phyloP scores from a whole-genome alignment of 176 grass and related monocot species.

The Aechmea fasciata region DNA sequence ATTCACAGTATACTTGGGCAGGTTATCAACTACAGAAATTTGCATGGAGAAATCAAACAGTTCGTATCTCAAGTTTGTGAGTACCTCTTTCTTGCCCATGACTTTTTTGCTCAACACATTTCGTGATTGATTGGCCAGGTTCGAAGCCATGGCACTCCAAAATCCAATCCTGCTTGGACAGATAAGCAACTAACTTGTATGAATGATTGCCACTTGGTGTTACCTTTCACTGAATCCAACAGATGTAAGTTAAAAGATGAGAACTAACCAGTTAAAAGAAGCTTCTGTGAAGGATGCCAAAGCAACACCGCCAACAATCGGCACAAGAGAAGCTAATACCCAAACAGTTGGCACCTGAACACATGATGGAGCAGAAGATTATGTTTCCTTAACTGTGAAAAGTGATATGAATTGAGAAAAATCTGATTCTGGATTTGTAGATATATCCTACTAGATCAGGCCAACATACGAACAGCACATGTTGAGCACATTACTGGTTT shows the following conservation, averaged over 20 bases:
- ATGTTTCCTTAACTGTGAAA: too few relatives aligned
- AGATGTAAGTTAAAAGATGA: not conserved
- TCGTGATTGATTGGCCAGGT: conserved; percentile 63
- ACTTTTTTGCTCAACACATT: conserved; percentile 75
- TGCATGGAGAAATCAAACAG: not conserved
- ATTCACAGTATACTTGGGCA: not conserved
- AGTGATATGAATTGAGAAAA: too few relatives aligned
- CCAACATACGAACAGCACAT: too few relatives aligned
- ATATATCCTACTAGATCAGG: too few relatives aligned
- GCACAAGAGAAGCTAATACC: conserved; percentile 60
- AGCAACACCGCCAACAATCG: conserved; percentile 66
- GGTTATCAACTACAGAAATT: conserved; percentile 1
- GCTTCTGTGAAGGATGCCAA: conserved; percentile 61
- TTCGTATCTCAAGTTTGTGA: not conserved
- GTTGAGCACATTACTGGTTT: too few relatives aligned
- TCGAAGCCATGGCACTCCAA: conserved; percentile 90
- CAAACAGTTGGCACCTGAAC: conserved; percentile 47
- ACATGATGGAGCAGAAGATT: not conserved
- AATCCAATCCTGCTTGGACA: conserved; percentile 52
- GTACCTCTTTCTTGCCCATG: conserved; percentile 47
- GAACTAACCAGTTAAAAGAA: conserved; percentile 69
- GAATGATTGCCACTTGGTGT: too few relatives aligned
- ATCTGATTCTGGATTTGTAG: too few relatives aligned
- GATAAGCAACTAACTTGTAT: not conserved
- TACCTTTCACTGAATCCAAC: too few relatives aligned